Base-by-base conservation (phyloP, 2,329 filamentous ascomycete genomes). In the Ceratocystis colombiana region DNA sequence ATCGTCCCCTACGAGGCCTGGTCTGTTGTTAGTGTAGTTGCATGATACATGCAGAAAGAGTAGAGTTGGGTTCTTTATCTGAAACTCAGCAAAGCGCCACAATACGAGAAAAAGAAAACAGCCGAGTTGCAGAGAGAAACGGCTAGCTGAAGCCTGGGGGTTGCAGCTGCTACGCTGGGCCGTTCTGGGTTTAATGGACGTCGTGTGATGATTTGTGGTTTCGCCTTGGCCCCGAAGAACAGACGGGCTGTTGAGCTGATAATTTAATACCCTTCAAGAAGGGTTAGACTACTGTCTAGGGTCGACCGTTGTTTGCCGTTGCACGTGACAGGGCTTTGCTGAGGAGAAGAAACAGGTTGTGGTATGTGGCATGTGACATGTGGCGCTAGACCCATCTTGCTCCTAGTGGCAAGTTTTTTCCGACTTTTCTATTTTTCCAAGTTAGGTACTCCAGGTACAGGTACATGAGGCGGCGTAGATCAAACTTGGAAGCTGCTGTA, bases 21-120 rank as follows among this genome's bases (percentile, higher is more conserved):
- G 46, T 4, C 22, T 28, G 37, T 28, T 53, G 48, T 15, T 28
- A 22, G 48, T 50, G n/a, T 41, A 10, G 48, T 12, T 20, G 48
- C 22, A 10, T 30, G 30, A 6, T 33, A 15, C 20, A 44, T 62
- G 59, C 41, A 62, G 33, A 45, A 45, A 15, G 55, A 59, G 22
- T n/a, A 62, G 30, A 17, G 5, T 37, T 33, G 17, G 28, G 28
- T 8, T 59, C 28, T 59, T n/a, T 59, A 59, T 33, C 55, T 59
- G 55, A 59, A 59, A 59, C 55, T 30, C 30, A n/a, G 15, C 17
- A 59, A 17, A n/a, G 33, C 55, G 28, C 55, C 55, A 37, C 28
- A 59, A 59, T 59, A 59, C 55, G 55, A 59, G 55, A 59, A 59
- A 57, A 8, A 37, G 15, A 57, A 30, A 33, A 20, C 55, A 5